Percentiles rank a stretch among this genome's conserved stretches.
These are phyloP conservation scores for Microsporum canis DNA, from an alignment of 2,329 filamentous ascomycete species.

Conservation along the genomic window DNA sequence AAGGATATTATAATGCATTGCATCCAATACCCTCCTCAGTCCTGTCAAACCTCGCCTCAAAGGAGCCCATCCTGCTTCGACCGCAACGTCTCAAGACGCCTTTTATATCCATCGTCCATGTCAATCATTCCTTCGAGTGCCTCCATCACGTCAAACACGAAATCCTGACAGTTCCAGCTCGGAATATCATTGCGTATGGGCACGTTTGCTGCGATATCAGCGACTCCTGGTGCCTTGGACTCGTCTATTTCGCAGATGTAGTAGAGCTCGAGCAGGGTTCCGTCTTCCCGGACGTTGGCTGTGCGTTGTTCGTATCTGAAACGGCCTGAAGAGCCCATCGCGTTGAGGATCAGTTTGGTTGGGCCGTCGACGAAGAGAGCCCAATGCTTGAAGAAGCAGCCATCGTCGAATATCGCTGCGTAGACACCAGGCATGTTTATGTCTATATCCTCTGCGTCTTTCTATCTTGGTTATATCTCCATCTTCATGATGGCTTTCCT, in stretches of 20 bases:
- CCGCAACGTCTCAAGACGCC: neutral
- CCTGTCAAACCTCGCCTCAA: neutral
- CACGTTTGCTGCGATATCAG: slow-evolving; percentile 12
- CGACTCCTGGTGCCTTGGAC: slow-evolving; percentile 10
- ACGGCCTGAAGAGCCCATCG: slow-evolving; percentile 5
- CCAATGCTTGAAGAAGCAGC: neutral
- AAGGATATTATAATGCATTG: neutral
- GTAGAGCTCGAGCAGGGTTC: slow-evolving; percentile 7
- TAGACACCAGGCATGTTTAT: neutral
- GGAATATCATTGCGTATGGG: slow-evolving; percentile 16
- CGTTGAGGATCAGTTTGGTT: slow-evolving; percentile 3
- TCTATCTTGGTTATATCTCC: neutral
- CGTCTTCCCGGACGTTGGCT: slow-evolving; percentile 5
- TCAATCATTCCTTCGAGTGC: slow-evolving; percentile 12
- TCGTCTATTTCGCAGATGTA: slow-evolving; percentile 6
- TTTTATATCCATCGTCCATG: slow-evolving; percentile 10
- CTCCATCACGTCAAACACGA: slow-evolving; percentile 20
- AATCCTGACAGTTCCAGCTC: slow-evolving; percentile 22
- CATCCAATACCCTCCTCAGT: neutral
- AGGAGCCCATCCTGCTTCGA: neutral
- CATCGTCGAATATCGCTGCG: neutral
- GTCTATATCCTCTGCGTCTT: neutral
- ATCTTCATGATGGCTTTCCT: neutral
- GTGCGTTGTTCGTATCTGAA: slow-evolving; percentile 8
- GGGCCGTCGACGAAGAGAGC: slow-evolving; percentile 1